Percentiles rank a stretch among this genome's conserved stretches.
Evolutionary conservation across 345 rosid species (phyloP).

Genomic region (Brassica incana): DNA sequence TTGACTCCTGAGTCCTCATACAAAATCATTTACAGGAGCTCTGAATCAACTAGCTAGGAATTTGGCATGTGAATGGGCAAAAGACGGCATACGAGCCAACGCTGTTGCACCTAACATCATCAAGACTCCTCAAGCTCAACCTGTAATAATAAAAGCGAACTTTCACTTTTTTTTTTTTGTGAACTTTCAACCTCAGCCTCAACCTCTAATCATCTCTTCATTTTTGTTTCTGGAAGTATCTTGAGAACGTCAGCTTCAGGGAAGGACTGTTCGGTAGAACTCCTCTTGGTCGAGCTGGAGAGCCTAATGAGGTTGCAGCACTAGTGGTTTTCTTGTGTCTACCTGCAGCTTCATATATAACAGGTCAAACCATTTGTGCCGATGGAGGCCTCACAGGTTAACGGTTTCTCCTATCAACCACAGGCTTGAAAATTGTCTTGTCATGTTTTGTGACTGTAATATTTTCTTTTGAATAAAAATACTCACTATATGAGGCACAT

Average conservation of each 20-base stretch:
- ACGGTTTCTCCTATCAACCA: constrained; percentile 42
- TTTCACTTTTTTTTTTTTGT: too few relatives aligned
- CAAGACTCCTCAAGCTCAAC: constrained; percentile 45
- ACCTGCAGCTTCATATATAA: constrained; percentile 58
- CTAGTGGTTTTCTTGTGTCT: constrained; percentile 55
- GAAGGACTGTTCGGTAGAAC: constrained; percentile 33
- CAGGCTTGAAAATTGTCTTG: constrained; percentile 5
- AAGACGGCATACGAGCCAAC: neutral
- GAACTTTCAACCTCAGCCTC: too few relatives aligned
- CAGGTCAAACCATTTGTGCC: constrained; percentile 52
- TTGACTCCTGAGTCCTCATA: neutral
- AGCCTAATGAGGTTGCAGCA: constrained; percentile 52
- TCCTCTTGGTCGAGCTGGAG: constrained; percentile 48
- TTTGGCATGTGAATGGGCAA: constrained; percentile 53
- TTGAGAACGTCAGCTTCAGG: constrained; percentile 6
- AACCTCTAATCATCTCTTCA: neutral
- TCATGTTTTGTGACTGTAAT: neutral
- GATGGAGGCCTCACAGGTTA: constrained; percentile 51
- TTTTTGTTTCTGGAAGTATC: neutral
- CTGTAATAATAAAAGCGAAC: neutral
- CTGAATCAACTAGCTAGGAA: constrained; percentile 51
- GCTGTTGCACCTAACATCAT: neutral
- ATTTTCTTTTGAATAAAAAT: neutral
- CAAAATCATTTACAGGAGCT: constrained; percentile 42
- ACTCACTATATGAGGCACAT: neutral